phyloP scores from a whole-genome alignment of 768 basidiomycete species.

The Podaxis rugospora region DNA sequence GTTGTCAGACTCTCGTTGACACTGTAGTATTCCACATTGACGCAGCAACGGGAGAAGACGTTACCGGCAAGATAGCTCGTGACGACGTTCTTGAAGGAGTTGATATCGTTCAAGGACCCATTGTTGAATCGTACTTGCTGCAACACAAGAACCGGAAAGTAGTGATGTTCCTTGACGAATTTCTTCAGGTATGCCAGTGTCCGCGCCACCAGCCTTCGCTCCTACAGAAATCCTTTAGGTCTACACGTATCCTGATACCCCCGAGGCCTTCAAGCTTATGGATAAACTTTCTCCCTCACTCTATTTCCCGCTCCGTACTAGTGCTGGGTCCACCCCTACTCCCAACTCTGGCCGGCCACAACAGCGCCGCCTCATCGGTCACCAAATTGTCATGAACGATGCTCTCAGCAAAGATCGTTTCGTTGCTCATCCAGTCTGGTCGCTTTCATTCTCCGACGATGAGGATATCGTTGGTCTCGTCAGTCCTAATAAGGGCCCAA shows the following conservation, averaged over 20 bases:
- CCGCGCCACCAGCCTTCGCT: background rate
- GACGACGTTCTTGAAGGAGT: conserved; percentile 48
- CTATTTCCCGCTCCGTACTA: conserved; percentile 53
- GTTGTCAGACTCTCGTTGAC: conserved; percentile 50
- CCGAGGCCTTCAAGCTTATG: conserved; percentile 39
- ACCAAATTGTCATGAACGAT: conserved; percentile 40
- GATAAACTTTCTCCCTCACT: conserved; percentile 37
- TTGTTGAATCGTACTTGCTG: conserved; percentile 57
- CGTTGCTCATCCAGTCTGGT: conserved; percentile 65
- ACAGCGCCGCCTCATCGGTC: conserved; percentile 48
- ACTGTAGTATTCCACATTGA: conserved; percentile 77
- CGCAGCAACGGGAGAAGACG: conserved; percentile 73
- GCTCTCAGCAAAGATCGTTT: conserved; percentile 29
- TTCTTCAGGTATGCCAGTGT: conserved; percentile 51
- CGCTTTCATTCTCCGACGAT: conserved; percentile 45
- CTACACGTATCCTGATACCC: conserved; percentile 63
- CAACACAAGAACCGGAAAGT: conserved; percentile 37
- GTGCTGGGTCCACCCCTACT: conserved; percentile 17
- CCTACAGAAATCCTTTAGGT: conserved; percentile 31
- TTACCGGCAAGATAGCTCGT: conserved; percentile 24
- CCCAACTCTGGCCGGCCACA: conserved; percentile 16
- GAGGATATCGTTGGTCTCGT: conserved; percentile 58
- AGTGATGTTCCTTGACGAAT: conserved; percentile 69
- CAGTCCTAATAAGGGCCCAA: conserved; percentile 41
- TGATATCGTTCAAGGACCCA: conserved; percentile 55